Conservation (phyloP, 495 filamentous ascomycete species). For the Sordaria brevicollis region DNA sequence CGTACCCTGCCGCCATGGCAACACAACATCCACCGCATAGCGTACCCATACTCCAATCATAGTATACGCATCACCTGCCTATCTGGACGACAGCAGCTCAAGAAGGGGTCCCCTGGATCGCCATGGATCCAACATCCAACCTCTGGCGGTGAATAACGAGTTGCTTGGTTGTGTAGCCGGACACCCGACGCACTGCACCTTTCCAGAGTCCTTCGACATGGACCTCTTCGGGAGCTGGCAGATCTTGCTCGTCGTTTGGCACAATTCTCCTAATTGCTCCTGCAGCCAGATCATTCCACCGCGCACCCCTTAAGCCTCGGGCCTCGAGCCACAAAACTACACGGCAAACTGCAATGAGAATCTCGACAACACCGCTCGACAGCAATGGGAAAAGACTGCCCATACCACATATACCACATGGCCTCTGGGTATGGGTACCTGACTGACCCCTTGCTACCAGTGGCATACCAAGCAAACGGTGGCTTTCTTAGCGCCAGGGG, state of each 20-base stretch:
- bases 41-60: neutral
- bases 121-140: neutral
- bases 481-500: neutral
- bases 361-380: neutral
- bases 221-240: neutral
- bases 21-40: conserved; percentile 1
- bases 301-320: neutral
- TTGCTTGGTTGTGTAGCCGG: neutral
- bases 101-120: neutral
- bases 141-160: neutral
- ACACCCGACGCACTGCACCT: neutral
- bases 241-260: conserved; percentile 1
- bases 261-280: conserved; percentile 14
- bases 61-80: neutral
- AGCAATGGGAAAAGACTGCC: neutral
- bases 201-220: neutral
- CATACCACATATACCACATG: neutral
- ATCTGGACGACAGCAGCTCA: neutral
- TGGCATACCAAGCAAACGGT: conserved; percentile 4
- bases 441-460: neutral
- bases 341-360: neutral
- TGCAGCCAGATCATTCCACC: neutral
- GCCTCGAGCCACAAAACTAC: neutral
- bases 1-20: neutral
- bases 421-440: neutral